Base-by-base conservation (phyloP, 371 early-diverging fungal species). In the Mortierella sp. region DNA sequence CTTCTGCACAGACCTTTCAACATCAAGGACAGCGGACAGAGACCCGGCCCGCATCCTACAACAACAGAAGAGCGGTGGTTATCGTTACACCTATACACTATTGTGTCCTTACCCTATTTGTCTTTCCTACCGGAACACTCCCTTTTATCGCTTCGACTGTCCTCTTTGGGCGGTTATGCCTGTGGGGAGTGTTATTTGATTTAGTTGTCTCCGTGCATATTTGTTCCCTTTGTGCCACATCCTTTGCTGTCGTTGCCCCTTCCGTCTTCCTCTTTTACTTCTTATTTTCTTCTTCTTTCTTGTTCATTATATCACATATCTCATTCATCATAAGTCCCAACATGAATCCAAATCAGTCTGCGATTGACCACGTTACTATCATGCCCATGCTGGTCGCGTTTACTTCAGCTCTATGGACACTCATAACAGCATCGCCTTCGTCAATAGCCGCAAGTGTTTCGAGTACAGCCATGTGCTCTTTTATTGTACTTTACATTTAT, bases 321-420 rank as follows among this genome's bases (percentile, higher is more conserved):
- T 32, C n/a, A 9, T 48, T 48, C n/a, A 31, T 21, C 26, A 8
- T 17, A 8, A 23, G 14, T 31, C 43, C 31, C 30, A 12, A 28
- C 26, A 23, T 15, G 17, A 44, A 14, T 14, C 43, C 12, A 31
- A 30, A 4, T 27, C 21, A 26, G 30, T 39, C 39, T 42, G 3
- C 44, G 24, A 26, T 52, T 23, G 47, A 54, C 26, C 44, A 49
- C 27, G 31, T 50, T 24, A 24, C 53, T 50, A 47, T 48, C 48
- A 34, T 53, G 23, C 50, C 59, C 8, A 31, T 43, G 2, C 27
- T 54, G 44, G 58, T 58, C 26, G 53, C 49, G 1, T 26, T 57
- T 17, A 19, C 49, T 32, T 57, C 58, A 5, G 41, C 27, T 14
- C 21, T 61, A 23, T 72, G 67, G 72, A 62, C 58, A 55, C 62